These are phyloP conservation scores for Plenodomus tracheiphilus DNA, from an alignment of 2,329 filamentous ascomycete genomes.

Conservation along the genomic window DNA sequence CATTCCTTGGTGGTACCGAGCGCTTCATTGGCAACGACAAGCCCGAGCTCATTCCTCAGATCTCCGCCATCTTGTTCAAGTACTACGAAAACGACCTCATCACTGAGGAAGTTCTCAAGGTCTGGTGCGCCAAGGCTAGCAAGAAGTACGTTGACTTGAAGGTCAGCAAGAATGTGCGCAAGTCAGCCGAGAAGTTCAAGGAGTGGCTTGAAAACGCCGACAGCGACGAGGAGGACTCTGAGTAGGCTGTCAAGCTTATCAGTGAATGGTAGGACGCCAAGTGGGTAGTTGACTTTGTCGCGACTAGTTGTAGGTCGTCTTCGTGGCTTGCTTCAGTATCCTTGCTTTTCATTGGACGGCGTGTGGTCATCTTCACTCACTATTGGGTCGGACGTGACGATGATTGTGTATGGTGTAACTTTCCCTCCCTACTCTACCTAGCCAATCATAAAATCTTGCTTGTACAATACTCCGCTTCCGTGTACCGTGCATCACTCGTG, in stretches of 20 bases:
- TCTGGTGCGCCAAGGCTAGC: constrained; percentile 93
- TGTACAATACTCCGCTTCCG: constrained; percentile 1
- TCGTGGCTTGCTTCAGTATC: not conserved
- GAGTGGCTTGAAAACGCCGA: constrained; percentile 86
- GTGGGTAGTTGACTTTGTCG: not conserved
- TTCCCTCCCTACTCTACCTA: constrained; percentile 19
- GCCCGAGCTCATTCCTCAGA: constrained; percentile 73
- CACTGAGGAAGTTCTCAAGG: constrained; percentile 82
- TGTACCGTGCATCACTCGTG: not conserved
- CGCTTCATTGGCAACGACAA: constrained; percentile 85
- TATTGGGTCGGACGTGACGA: constrained; percentile 5
- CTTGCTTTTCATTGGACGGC: constrained; percentile 15
- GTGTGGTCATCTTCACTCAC: constrained; percentile 26
- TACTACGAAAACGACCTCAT: constrained; percentile 91
- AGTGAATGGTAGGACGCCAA: not conserved
- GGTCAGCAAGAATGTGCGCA: constrained; percentile 92
- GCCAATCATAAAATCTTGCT: constrained; percentile 16
- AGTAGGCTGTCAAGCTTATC: constrained; percentile 18
- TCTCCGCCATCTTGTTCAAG: constrained; percentile 84
- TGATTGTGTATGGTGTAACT: constrained; percentile 5
- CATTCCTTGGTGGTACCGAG: constrained; percentile 91
- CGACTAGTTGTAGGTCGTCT: not conserved
- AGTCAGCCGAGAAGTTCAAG: constrained; percentile 91
- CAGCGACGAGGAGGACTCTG: constrained; percentile 53
- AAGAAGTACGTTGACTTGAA: constrained; percentile 95